A percentile compares a stretch with the other conserved stretches of the same genome.
Evolutionary conservation across 139 green algal species (phyloP).

Genomic region (Yamagishiella unicocca): DNA sequence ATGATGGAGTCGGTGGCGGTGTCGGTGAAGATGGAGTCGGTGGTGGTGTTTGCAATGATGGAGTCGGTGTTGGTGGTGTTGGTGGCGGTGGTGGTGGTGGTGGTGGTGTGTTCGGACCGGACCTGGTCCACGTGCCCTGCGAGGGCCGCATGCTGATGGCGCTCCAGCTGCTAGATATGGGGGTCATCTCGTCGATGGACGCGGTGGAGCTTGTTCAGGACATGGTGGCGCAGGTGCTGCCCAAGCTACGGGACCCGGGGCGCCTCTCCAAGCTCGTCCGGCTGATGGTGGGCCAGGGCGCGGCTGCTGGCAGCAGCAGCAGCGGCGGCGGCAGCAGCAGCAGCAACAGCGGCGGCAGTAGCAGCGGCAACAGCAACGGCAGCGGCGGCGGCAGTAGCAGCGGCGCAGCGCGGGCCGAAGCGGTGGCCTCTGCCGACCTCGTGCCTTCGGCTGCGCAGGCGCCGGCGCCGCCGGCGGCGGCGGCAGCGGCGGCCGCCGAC

Average conservation of each 20-base stretch:
- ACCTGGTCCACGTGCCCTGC: slow-evolving; percentile 8
- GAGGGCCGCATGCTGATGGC: slow-evolving; percentile 27
- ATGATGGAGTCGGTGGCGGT: no score
- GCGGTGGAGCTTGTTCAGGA: neutral
- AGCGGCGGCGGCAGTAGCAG: neutral
- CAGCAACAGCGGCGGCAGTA: neutral
- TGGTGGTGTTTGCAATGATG: no score
- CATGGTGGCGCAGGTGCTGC: neutral
- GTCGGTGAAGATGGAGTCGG: no score
- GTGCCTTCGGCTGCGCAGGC: no score
- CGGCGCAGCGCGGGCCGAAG: neutral
- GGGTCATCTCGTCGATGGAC: neutral
- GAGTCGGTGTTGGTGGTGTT: no score
- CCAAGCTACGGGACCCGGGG: neutral
- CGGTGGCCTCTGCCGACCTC: no score
- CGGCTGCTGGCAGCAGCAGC: neutral
- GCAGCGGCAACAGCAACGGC: neutral
- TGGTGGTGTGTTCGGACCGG: neutral
- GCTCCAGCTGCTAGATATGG: slow-evolving; percentile 13
- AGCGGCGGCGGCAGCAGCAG: neutral
- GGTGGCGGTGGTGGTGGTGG: neutral
- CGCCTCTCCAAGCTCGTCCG: neutral
- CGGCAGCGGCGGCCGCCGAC: neutral
- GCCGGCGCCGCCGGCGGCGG: neutral
- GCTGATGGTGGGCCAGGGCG: neutral